phyloP scores from a whole-genome alignment of 768 basidiomycete species.

The Suillus hirtellus region DNA sequence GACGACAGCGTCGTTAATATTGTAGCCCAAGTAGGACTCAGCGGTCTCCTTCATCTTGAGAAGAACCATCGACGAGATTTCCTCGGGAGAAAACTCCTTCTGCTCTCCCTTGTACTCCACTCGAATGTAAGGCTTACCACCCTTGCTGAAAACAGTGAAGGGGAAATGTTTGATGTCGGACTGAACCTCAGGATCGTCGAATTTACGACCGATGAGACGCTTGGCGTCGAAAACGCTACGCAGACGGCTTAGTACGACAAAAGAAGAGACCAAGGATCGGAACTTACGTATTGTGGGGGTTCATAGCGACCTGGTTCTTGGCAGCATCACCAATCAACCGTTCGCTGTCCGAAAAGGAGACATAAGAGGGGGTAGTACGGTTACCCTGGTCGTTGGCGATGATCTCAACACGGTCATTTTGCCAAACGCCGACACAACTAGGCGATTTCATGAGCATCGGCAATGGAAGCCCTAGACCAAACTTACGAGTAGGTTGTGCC shows the following conservation, averaged over 20 bases:
- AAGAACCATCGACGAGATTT: slow-evolving; percentile 97
- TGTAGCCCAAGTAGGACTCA: slow-evolving; percentile 90
- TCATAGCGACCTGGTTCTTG: slow-evolving; percentile 99
- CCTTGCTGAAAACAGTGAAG: slow-evolving; percentile 85
- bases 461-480: not conserved
- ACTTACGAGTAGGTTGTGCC: slow-evolving; percentile 92
- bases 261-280: not conserved
- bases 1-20: slow-evolving; percentile 87
- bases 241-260: slow-evolving; percentile 13
- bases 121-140: slow-evolving; percentile 84
- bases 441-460: slow-evolving; percentile 14
- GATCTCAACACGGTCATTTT: slow-evolving; percentile 99
- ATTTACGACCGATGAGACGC: slow-evolving; percentile 95
- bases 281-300: slow-evolving; percentile 85
- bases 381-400: slow-evolving; percentile 96
- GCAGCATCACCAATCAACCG: slow-evolving; percentile 99
- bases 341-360: slow-evolving; percentile 92
- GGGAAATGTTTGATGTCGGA: slow-evolving; percentile 90
- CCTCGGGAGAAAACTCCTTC: slow-evolving; percentile 96
- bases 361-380: slow-evolving; percentile 94
- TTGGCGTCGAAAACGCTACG: slow-evolving; percentile 94
- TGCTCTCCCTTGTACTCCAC: slow-evolving; percentile 92
- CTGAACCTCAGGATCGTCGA: slow-evolving; percentile 81
- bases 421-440: slow-evolving; percentile 99
- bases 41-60: slow-evolving; percentile 98